Evolutionary conservation across 441 rosid genomes (phyloP), one percentile per base, ranked within the genome.

Genomic region (Euphorbia corollata): DNA sequence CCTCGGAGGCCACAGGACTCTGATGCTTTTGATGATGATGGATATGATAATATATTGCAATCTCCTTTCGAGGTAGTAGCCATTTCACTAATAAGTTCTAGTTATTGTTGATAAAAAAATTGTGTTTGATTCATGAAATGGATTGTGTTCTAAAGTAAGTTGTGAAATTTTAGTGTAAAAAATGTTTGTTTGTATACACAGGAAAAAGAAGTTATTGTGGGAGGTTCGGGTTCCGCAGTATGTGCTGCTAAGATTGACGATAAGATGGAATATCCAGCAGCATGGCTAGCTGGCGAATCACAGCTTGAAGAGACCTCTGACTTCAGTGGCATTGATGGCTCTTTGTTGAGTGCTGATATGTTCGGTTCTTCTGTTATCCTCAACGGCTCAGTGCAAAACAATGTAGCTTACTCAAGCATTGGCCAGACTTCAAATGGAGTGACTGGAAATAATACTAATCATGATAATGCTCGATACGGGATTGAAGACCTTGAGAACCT

Each of bases 211-310:
- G 69, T 60, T 65, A 57, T 43, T 67, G 74, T 69, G 65, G 84
- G 76, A 80, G 75, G 67, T 68, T 64, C 68, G 6, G 11, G 59
- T 55, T 76, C 13, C 23, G 68, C 63, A 58, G 47, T 34, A 48
- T 62, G 51, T 36, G 64, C 61, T 65, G 64, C 41, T 64, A 73
- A 24, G 59, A 66, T 59, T 1, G 85, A 65, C 51, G 82, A 76
- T 22, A 67, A 70, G 61, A 45, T 59, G 59, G 79, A 27, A 45
- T 68, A 59, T 34, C 54, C 59, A 12, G 16, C 62, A 15, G 18
- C 62, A 54, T 85, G 89, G 85, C 76, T 86, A 65, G 89, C 84
- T 2, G 89, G 88, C 11, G 92, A 84, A 85, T 87, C 90, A 78
- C 83, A 85, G 81, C 82, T 74, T 55, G 77, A 68, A 27, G 94